Conservation (phyloP, 495 filamentous ascomycete genomes). For the Lasiosphaeris hirsuta region DNA sequence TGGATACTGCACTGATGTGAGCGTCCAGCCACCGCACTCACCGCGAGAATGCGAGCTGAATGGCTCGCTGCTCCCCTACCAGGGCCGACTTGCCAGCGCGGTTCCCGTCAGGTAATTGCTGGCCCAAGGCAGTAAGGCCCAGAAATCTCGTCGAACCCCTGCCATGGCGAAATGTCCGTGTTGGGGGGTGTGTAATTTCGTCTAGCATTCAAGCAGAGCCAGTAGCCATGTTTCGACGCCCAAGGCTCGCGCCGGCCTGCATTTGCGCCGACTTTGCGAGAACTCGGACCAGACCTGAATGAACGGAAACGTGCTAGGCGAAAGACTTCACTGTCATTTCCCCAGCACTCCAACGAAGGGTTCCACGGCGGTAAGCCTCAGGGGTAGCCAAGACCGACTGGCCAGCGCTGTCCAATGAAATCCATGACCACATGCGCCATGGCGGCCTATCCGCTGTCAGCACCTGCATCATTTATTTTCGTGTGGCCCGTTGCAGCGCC, state of each 20-base stretch:
- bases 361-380: conserved; percentile 11
- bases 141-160: too few relatives aligned
- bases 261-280: background rate
- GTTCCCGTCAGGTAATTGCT: too few relatives aligned
- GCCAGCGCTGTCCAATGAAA: background rate
- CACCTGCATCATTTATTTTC: conserved; percentile 11
- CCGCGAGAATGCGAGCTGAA: background rate
- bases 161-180: too few relatives aligned
- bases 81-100: too few relatives aligned
- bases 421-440: background rate
- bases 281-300: background rate
- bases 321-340: background rate
- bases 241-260: too few relatives aligned
- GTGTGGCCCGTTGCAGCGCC: background rate
- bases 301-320: too few relatives aligned
- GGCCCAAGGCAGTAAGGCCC: too few relatives aligned
- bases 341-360: background rate
- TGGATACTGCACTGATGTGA: too few relatives aligned
- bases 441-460: conserved; percentile 1
- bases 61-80: too few relatives aligned
- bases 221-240: too few relatives aligned
- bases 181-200: too few relatives aligned
- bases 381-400: conserved; percentile 3
- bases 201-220: too few relatives aligned
- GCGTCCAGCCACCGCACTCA: background rate